Evolutionary conservation across 129 eudicot species (phyloP).

Genomic region (Flaveria linearis): DNA sequence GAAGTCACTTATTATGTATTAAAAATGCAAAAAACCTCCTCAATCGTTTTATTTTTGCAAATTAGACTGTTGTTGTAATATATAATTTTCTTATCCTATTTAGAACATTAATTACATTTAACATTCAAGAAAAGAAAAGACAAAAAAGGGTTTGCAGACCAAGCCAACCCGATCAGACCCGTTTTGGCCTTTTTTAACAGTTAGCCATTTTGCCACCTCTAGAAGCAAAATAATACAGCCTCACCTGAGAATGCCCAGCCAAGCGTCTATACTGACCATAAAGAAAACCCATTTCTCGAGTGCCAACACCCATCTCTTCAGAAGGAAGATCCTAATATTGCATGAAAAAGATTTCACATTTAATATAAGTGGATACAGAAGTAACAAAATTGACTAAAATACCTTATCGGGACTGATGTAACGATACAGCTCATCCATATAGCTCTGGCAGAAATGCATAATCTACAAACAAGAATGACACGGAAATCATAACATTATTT

Average conservation of each 20-base stretch:
- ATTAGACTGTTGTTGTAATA: neutral
- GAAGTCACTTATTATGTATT: neutral
- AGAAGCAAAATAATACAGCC: conserved; percentile 29
- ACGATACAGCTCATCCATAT: conserved; percentile 90
- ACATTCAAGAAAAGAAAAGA: neutral
- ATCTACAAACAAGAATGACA: conserved; percentile 47
- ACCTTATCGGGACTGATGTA: conserved; percentile 98
- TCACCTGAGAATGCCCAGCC: conserved; percentile 93
- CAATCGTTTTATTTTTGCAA: neutral
- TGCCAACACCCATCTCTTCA: conserved; percentile 97
- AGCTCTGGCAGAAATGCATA: conserved; percentile 97
- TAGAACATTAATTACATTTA: neutral
- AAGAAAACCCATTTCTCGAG: conserved; percentile 95
- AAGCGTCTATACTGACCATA: conserved; percentile 91
- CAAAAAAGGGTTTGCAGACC: neutral
- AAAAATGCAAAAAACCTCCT: neutral
- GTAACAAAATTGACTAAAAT: conserved; percentile 10
- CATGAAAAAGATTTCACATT: conserved; percentile 7
- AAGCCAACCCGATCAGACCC: neutral
- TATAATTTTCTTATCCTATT: neutral
- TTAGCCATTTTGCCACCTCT: conserved; percentile 6
- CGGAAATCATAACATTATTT: conserved; percentile 3
- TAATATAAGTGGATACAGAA: neutral
- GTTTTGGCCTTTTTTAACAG: neutral
- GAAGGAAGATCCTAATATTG: conserved; percentile 89